Base-by-base conservation (phyloP, 2,329 filamentous ascomycete genomes). In the Tolypocladium amazonense region DNA sequence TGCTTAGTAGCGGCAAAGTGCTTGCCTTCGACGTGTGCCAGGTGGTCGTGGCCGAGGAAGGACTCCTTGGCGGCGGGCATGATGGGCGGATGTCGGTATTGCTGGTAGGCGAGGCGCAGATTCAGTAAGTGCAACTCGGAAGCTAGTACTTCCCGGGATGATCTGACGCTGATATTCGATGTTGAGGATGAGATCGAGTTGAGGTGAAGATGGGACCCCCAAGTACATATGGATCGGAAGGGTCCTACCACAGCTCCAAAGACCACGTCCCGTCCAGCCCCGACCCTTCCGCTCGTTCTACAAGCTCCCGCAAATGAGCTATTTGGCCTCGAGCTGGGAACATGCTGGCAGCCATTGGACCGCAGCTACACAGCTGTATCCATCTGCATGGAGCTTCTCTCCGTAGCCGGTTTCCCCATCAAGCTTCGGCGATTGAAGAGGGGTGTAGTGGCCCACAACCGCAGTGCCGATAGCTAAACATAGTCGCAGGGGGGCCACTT, bases 31-130 rank as follows among this genome's bases (percentile, higher is more conserved):
- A 35, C 12, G 1, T 56, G 58, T 39, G 56, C 41, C 60, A 56
- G 45, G 47, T 35, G 45, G 47, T 35, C 25, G 53, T 56, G 55
- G 58, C 53, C 35, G 39, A 60, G 62, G 61, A 59, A 57, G 25
- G 58, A 62, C 58, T 62, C 58, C 63, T 61, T 64, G 47, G 57
- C 66, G 55, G 56, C 62, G 39, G 59, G 65, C 64, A 66, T 66
- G 30, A 15, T 35, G 50, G 30, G 50, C 50, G 30, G 20, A 23
- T 15, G 50, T 14, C 3, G 5, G 23, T 27, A 33, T 25, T 30
- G 30, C 15, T 27, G 15, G 25, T 50, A n/a, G 25, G 23, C 45
- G 59, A n/a, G 25, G 18, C 41, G 25, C 39, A 11, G n/a, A 33
- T 33, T 14, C 6, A 25, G 53, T 30, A 30, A 18, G 52, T 53